phyloP scores from a whole-genome alignment of 257 asterid species.

The Solanum lycopersicoides region DNA sequence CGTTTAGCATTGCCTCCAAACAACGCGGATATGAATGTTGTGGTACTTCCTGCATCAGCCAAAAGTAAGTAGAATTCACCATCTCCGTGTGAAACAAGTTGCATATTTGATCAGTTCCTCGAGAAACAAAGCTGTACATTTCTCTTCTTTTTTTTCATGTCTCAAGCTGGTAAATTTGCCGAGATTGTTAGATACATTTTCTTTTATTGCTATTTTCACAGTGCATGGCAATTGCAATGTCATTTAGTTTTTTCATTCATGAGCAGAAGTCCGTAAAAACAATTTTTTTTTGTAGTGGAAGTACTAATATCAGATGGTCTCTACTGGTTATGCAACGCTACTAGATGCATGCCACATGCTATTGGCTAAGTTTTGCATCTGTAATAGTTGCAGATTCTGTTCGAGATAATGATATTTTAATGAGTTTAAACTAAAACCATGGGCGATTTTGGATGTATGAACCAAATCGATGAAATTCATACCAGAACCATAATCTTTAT shows the following conservation, averaged over 20 bases:
- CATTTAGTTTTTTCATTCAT: background rate
- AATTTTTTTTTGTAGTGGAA: background rate
- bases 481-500: background rate
- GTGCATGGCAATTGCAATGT: background rate
- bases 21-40: conserved; percentile 57
- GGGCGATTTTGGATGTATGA: background rate
- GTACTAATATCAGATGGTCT: background rate
- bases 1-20: conserved; percentile 93
- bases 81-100: background rate
- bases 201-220: background rate
- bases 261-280: background rate
- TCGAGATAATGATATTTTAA: background rate
- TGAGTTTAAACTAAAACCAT: background rate
- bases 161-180: background rate
- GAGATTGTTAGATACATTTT: background rate
- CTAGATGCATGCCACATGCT: background rate
- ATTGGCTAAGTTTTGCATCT: background rate
- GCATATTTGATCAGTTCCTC: background rate
- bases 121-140: background rate
- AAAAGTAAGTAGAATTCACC: conserved; percentile 21
- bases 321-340: background rate
- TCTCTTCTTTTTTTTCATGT: background rate
- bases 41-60: conserved; percentile 56
- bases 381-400: background rate
- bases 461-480: background rate